Evolutionary conservation across 108 stramenopile genomes (phyloP).

Genomic region (Pseudonitzschia pungens): DNA sequence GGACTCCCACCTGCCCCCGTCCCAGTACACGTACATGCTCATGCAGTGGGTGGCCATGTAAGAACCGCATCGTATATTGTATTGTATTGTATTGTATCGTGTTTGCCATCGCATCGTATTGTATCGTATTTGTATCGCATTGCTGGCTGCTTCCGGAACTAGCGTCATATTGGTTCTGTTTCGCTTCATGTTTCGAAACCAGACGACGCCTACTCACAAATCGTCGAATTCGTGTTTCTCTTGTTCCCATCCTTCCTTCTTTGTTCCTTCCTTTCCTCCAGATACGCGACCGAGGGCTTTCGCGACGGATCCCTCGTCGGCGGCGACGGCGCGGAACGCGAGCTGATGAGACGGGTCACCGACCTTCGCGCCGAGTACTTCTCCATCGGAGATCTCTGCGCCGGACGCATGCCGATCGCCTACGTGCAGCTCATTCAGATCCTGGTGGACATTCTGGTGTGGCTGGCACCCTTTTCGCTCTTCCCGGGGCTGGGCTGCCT

Average conservation of each 20-base stretch:
- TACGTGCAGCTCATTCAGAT: conserved; percentile 69
- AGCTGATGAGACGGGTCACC: conserved; percentile 46
- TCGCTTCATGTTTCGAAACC: too few species aligned
- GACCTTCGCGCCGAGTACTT: conserved; percentile 52
- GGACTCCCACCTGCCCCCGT: conserved; percentile 52
- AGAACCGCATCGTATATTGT: background rate
- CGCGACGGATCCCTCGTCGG: conserved; percentile 43
- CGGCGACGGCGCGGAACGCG: conserved; percentile 49
- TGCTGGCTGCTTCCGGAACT: background rate
- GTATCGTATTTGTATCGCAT: background rate
- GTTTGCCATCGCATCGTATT: background rate
- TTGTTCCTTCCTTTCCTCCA: background rate
- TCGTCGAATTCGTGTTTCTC: too few species aligned
- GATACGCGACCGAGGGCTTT: conserved; percentile 51
- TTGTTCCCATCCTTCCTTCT: background rate
- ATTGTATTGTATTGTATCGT: background rate
- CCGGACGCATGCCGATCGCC: conserved; percentile 72
- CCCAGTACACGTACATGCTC: conserved; percentile 57
- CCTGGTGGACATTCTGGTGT: conserved; percentile 51
- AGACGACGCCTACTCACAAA: too few species aligned
- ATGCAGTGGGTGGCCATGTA: conserved; percentile 60
- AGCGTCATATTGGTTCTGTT: background rate
- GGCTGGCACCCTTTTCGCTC: conserved; percentile 52
- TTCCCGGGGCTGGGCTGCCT: conserved; percentile 20
- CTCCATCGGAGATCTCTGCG: conserved; percentile 51